phyloP scores from a whole-genome alignment of 257 asterid species.

The Eucommia ulmoides region DNA sequence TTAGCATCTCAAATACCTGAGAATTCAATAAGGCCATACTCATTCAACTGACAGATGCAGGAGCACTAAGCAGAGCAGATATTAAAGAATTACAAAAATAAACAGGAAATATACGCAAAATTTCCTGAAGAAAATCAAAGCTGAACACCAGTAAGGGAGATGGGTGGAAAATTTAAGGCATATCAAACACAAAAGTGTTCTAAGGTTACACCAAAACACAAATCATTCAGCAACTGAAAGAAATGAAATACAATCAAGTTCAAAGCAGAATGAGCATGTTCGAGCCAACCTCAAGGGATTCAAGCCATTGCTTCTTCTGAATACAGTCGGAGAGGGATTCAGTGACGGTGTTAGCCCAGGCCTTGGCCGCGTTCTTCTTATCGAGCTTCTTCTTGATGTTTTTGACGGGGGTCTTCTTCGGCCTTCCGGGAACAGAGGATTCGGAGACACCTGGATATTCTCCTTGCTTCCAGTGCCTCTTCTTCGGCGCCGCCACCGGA shows the following conservation, averaged over 20 bases:
- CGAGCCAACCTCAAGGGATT: conserved; percentile 53
- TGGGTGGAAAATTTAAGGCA: too few species aligned
- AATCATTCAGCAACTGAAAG: neutral
- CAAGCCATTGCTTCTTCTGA: conserved; percentile 55
- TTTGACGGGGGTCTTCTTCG: conserved; percentile 41
- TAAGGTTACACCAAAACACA: too few species aligned
- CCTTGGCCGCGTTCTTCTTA: conserved; percentile 34
- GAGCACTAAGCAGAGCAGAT: too few species aligned
- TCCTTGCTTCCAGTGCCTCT: conserved; percentile 63
- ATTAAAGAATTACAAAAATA: too few species aligned
- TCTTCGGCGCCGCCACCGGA: conserved; percentile 17
- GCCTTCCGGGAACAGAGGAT: conserved; percentile 20
- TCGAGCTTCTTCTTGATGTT: conserved; percentile 64
- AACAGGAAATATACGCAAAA: too few species aligned
- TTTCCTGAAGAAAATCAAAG: too few species aligned
- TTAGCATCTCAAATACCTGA: conserved; percentile 85
- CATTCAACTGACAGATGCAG: too few species aligned
- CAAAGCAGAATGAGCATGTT: neutral
- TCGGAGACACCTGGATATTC: conserved; percentile 48
- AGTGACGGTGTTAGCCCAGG: conserved; percentile 74
- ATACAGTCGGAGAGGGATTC: conserved; percentile 66
- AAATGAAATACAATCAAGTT: too few species aligned
- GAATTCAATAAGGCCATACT: neutral
- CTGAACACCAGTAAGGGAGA: too few species aligned
- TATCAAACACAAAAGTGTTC: too few species aligned